Base-by-base conservation (phyloP, 129 eudicot genomes). In the Saposhnikovia divaricata region DNA sequence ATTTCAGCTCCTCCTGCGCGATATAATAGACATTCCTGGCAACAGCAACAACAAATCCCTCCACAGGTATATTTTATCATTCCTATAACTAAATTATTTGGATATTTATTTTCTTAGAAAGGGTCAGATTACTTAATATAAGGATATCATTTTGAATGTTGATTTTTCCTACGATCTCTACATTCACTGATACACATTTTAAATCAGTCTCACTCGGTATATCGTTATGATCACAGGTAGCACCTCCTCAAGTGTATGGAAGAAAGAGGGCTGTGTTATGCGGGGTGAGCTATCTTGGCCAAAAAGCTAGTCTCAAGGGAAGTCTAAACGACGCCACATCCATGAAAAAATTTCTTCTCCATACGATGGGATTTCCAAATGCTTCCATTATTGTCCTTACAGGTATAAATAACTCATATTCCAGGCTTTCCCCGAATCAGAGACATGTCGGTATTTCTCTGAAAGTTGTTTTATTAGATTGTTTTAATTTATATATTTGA, bases 211-310 rank as follows among this genome's bases (percentile, higher is more conserved):
- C 18, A 72, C 28, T 72, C 6, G 5, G 23, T 68, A 21, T 31
- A 31, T 25, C 50, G 14, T 21, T n/a, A 10, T 23, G 1, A n/a
- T 18, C 40, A 45, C 59, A 74, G 61, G 78, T 75, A 25, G 50
- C 78, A 46, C 39, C 59, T 3, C 55, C 83, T 34, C 80, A 48
- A 31, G 84, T 80, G 28, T 81, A 83, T 77, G 96, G 90, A 80
- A 83, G 47, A 79, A 90, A 83, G 84, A 86, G 87, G 76, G 96
- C 96, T 23, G 89, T 93, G 80, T 46, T 92, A 42, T 87, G 91
- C 28, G 98, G 98, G 16, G 81, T 93, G 63, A 93, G 84, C 81
- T 93, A 93, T 83, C 84, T 84, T 81, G 93, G 88, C 23, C 91
- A 89, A 51, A 37, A n/a, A 44, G 81, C 82, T 86, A 79, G 88